Percentiles rank a stretch among this genome's conserved stretches.
These are phyloP conservation scores for Pezicula neosporulosa DNA, from an alignment of 2,329 filamentous ascomycete species.

Conservation along the genomic window DNA sequence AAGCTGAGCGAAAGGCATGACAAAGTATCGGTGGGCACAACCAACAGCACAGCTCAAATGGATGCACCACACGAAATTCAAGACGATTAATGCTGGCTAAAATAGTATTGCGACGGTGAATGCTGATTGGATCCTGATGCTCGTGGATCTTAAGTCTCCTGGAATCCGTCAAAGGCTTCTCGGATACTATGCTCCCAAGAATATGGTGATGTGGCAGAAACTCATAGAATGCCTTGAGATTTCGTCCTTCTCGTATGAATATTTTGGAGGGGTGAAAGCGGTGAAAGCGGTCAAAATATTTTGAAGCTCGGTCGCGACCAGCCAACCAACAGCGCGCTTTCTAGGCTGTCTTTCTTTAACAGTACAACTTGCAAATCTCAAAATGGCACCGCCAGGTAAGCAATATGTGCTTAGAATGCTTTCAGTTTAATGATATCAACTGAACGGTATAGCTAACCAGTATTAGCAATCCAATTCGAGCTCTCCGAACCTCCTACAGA, in stretches of 20 bases:
- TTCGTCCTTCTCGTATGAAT: neutral
- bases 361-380: neutral
- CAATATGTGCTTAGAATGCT: neutral
- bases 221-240: neutral
- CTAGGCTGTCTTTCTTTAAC: neutral
- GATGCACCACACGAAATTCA: too few relatives aligned
- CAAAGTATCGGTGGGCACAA: neutral
- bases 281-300: neutral
- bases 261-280: constrained; percentile 1
- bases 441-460: constrained; percentile 2
- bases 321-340: neutral
- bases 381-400: constrained; percentile 33
- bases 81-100: too few relatives aligned
- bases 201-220: too few relatives aligned
- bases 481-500: constrained; percentile 79
- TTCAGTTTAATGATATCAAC: neutral
- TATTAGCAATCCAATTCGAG: constrained; percentile 70
- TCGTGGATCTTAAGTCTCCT: too few relatives aligned
- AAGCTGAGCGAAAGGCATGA: constrained; percentile 45
- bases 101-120: too few relatives aligned
- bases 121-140: too few relatives aligned
- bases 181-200: neutral
- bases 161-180: neutral
- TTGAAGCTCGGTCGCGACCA: neutral
- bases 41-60: neutral